Conservation (phyloP, 139 green algal species). For the Gonium pectorale region DNA sequence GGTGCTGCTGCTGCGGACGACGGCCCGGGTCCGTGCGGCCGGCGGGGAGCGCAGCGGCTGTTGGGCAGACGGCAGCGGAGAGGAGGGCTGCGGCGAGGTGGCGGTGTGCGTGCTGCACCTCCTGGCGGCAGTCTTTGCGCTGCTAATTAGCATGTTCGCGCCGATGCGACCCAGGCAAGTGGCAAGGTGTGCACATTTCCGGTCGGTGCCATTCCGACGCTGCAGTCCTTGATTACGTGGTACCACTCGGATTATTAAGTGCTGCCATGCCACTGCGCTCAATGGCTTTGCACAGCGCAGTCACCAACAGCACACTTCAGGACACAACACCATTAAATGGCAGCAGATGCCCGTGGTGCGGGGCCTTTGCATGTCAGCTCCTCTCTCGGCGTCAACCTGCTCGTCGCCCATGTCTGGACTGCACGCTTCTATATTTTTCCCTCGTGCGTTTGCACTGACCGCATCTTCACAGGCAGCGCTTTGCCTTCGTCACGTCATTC, state of each 20-base stretch:
- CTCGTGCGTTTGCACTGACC: background rate
- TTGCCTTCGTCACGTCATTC: background rate
- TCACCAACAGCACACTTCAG: too few species aligned
- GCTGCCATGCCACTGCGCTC: too few species aligned
- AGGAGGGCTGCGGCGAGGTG: background rate
- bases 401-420: background rate
- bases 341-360: background rate
- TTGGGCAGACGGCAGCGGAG: background rate
- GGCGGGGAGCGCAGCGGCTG: background rate
- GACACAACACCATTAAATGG: too few species aligned
- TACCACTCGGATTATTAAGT: too few species aligned
- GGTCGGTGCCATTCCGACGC: too few species aligned
- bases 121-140: background rate
- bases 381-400: background rate
- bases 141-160: background rate
- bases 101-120: background rate
- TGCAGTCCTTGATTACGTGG: too few species aligned
- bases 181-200: too few species aligned
- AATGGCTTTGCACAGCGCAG: too few species aligned
- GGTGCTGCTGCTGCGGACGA: background rate
- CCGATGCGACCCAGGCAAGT: background rate
- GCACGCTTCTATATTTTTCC: background rate
- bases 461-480: background rate
- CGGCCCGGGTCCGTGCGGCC: background rate
- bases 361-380: background rate